These are phyloP conservation scores for Chaetomium strumarium DNA, from an alignment of 2,329 filamentous ascomycete species.

Conservation along the genomic window DNA sequence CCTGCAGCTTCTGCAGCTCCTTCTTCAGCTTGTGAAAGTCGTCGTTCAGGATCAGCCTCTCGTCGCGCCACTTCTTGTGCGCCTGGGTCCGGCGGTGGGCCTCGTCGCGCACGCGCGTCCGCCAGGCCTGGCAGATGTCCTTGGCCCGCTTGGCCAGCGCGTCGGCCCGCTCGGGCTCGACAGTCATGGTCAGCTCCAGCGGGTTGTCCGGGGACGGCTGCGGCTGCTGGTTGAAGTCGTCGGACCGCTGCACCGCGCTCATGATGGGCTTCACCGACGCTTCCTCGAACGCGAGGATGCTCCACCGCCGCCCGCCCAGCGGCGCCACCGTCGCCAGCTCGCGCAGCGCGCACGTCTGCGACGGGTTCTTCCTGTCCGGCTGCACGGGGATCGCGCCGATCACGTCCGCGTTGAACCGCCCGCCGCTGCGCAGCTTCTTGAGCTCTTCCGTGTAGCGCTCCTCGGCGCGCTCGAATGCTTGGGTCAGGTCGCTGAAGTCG, in stretches of 20 bases:
- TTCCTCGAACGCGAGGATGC: constrained; percentile 35
- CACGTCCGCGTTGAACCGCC: constrained; percentile 46
- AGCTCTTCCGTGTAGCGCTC: constrained; percentile 37
- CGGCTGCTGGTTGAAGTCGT: constrained; percentile 56
- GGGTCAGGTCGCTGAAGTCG: constrained; percentile 44
- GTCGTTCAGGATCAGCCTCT: constrained; percentile 39
- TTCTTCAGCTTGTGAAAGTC: constrained; percentile 36
- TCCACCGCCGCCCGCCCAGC: constrained; percentile 35
- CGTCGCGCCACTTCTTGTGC: constrained; percentile 45
- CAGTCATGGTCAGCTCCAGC: constrained; percentile 50
- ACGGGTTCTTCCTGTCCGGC: constrained; percentile 27
- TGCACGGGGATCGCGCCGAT: constrained; percentile 39
- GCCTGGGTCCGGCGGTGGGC: constrained; percentile 43
- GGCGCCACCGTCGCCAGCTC: constrained; percentile 52
- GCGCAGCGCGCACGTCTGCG: constrained; percentile 41
- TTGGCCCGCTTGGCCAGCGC: constrained; percentile 39
- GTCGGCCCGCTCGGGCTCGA: constrained; percentile 48
- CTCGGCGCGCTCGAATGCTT: constrained; percentile 38
- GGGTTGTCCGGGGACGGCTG: constrained; percentile 53
- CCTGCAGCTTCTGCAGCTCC: constrained; percentile 46
- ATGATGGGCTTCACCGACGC: constrained; percentile 49
- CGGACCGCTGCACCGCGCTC: constrained; percentile 46
- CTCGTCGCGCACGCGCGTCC: constrained; percentile 43
- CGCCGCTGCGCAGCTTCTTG: constrained; percentile 40
- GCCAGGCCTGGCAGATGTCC: constrained; percentile 46